Evolutionary conservation across 2,329 filamentous ascomycete species (phyloP), one percentile per base, ranked within the genome.

Genomic region (Whalleya microplaca): DNA sequence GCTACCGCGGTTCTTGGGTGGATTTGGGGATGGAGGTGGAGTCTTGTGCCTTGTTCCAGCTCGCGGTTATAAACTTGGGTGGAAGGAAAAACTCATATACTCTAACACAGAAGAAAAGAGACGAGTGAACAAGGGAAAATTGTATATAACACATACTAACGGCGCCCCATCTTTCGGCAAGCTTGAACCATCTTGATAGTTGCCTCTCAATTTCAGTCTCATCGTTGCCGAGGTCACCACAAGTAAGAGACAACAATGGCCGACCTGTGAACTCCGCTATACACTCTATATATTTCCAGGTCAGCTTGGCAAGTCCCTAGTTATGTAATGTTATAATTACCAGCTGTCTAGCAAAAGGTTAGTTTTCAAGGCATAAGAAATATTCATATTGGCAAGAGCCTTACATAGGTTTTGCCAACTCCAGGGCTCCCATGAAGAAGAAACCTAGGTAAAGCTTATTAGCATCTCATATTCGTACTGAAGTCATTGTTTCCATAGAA

Each of bases 361-460:
- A 51, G 48, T 40, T 40, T 16, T 21, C 27, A 12, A 29, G 21
- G 16, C 3, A 23, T 41, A 14, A 12, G 20, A 16, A 29, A 49
- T 20, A 21, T 1, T 12, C 19, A n/a, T 27, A 16, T 21, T 9
- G 32, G 41, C 12, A 48, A 23, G n/a, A 10, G 21, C n/a, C 53
- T 37, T 51, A 47, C 51, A 43, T 51, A 61, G 0, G 66, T 68
- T 41, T 69, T 69, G 1, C 67, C 64, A 3, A 68, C 64, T 0
- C 66, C 65, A 1, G 66, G 66, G 1, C 48, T 47, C 2, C 66
- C 67, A 29, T 69, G 66, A 4, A 69, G 60, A 2, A 68, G 53
- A 32, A 68, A 67, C 32, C 23, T 27, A 9, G n/a, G n/a, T n/a
- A n/a, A 4, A 27, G 23, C 23, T 4, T 27, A 9, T 27, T 27